Conservation (phyloP, 2,329 filamentous ascomycete species). For the Stromatinia cepivora region DNA sequence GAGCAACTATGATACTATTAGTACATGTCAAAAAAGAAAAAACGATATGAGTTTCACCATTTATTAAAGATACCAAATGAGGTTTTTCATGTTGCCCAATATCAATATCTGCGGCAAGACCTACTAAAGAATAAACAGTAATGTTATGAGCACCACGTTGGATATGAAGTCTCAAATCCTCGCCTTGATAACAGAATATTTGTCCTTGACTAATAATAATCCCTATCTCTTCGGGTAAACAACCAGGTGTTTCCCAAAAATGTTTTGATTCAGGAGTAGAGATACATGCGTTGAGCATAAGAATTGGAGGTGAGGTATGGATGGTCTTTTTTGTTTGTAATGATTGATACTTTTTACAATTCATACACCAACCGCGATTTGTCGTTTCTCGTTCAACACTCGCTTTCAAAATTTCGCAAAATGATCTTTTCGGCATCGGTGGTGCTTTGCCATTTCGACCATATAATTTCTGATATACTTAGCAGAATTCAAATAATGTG, state of each 20-base stretch:
- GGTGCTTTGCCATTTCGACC: constrained; percentile 53
- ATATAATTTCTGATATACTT: constrained; percentile 47
- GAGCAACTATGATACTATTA: constrained; percentile 54
- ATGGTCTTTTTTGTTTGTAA: constrained; percentile 84
- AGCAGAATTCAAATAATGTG: constrained; percentile 23
- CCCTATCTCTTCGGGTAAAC: constrained; percentile 91
- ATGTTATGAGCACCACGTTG: constrained; percentile 79
- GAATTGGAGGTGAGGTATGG: constrained; percentile 76
- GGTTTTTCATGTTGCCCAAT: constrained; percentile 81
- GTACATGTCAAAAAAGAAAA: constrained; percentile 19
- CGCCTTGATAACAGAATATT: constrained; percentile 91
- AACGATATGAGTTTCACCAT: constrained; percentile 56
- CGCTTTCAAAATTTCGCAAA: constrained; percentile 88
- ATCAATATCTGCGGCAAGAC: constrained; percentile 87
- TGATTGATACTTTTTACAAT: constrained; percentile 87
- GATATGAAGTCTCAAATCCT: constrained; percentile 78
- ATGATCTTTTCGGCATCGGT: constrained; percentile 61
- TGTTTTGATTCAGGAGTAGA: constrained; percentile 70
- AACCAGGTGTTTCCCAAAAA: constrained; percentile 86
- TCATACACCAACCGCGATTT: constrained; percentile 88
- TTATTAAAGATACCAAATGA: constrained; percentile 88
- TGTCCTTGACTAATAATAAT: constrained; percentile 89
- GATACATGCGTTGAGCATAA: constrained; percentile 84
- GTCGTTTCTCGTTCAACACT: constrained; percentile 89
- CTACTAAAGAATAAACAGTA: constrained; percentile 86